These are phyloP conservation scores for Bipolaris zeicola DNA, from an alignment of 2,329 filamentous ascomycete species.

Conservation along the genomic window DNA sequence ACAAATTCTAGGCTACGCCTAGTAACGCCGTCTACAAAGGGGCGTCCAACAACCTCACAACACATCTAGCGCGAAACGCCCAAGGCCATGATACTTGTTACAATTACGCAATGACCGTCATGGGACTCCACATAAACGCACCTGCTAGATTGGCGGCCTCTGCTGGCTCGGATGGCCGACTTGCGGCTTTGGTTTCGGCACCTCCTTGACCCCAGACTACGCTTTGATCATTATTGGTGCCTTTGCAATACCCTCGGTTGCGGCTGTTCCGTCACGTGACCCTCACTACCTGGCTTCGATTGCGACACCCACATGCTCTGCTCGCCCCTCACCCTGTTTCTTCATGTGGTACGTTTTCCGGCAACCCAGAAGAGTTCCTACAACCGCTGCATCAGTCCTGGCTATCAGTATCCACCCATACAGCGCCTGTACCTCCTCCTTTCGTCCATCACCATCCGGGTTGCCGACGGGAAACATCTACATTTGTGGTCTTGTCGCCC, in stretches of 20 bases:
- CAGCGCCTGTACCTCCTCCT: background rate
- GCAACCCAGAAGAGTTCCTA: background rate
- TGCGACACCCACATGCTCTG: no score
- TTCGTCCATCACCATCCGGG: background rate
- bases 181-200: conserved; percentile 1
- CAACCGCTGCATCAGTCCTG: background rate
- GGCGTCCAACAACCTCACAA: background rate
- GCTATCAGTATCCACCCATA: background rate
- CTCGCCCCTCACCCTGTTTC: background rate
- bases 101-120: background rate
- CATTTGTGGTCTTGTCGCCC: background rate
- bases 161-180: background rate
- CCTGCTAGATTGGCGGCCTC: background rate
- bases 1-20: background rate
- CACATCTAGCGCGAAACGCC: background rate
- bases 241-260: conserved; percentile 7
- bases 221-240: background rate
- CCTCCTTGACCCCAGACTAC: background rate
- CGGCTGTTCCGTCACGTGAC: conserved; percentile 11
- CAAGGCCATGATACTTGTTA: background rate
- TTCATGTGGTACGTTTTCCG: background rate
- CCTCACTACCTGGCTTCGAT: background rate
- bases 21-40: background rate
- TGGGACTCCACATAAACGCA: background rate
- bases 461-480: background rate